Percentiles rank a stretch among this genome's conserved stretches.
Evolutionary conservation across 2,329 filamentous ascomycete species (phyloP).

Genomic region (Coniochaeta prunicola): DNA sequence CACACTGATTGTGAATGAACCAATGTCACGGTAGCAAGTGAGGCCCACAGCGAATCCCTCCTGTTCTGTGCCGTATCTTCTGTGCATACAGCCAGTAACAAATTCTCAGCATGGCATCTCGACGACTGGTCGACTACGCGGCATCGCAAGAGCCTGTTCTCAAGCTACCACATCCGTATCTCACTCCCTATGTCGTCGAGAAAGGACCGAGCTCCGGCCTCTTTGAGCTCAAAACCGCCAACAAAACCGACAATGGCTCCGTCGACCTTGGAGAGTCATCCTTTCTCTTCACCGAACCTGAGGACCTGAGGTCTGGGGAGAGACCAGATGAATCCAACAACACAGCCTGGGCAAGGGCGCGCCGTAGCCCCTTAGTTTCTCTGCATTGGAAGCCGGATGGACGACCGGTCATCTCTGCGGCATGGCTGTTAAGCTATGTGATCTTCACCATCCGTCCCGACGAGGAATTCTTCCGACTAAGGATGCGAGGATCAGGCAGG

Average conservation of each 20-base stretch:
- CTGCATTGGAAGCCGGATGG: conserved; percentile 33
- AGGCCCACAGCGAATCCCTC: background rate
- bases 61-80: background rate
- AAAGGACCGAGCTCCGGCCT: conserved; percentile 5
- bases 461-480: conserved; percentile 41
- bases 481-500: conserved; percentile 27
- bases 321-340: conserved; percentile 41
- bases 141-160: conserved; percentile 16
- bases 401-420: conserved; percentile 39
- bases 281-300: conserved; percentile 23
- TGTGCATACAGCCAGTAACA: background rate
- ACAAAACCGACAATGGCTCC: conserved; percentile 3
- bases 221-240: conserved; percentile 10
- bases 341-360: conserved; percentile 48
- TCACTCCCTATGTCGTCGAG: conserved; percentile 17
- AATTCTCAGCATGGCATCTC: conserved; percentile 8
- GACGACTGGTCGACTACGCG: conserved; percentile 15
- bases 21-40: background rate
- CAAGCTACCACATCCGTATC: conserved; percentile 22
- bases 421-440: conserved; percentile 46
- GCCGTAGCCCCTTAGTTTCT: conserved; percentile 40
- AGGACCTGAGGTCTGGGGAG: conserved; percentile 21
- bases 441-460: conserved; percentile 42
- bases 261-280: conserved; percentile 8
- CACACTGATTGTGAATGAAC: background rate